Percentiles rank a stretch among this genome's conserved stretches.
These are phyloP conservation scores for Neopestalotiopsis clavispora DNA, from an alignment of 2,329 filamentous ascomycete genomes.

Conservation along the genomic window DNA sequence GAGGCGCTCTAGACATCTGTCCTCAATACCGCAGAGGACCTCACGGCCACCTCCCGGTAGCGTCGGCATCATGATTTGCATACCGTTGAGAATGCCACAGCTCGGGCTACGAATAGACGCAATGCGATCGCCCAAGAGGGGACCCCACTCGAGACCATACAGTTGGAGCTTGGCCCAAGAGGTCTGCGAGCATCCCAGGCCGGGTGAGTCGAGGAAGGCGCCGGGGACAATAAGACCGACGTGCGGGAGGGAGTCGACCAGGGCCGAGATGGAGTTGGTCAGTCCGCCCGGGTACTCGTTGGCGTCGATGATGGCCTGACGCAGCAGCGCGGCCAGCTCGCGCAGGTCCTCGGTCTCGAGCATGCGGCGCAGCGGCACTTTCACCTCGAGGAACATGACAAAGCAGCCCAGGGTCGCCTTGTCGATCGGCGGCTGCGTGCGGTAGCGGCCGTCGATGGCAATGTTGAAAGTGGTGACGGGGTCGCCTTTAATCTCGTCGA, in stretches of 20 bases:
- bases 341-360: not conserved
- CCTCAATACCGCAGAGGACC: not conserved
- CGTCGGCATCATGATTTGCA: constrained; percentile 1
- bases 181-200: constrained; percentile 3
- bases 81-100: not conserved
- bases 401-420: not conserved
- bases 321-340: not conserved
- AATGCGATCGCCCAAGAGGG: not conserved
- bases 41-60: not conserved
- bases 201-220: not conserved
- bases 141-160: not conserved
- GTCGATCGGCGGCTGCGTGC: constrained; percentile 1
- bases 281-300: not conserved
- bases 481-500: not conserved
- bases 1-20: not conserved
- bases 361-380: not conserved
- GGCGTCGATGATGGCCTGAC: not conserved
- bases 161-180: not conserved
- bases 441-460: constrained; percentile 3
- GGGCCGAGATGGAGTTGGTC: not conserved
- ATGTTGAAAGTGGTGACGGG: constrained; percentile 1
- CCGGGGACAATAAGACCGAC: not conserved
- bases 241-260: not conserved
- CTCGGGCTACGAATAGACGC: not conserved
- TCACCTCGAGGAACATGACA: not conserved